Base-by-base conservation (phyloP, 345 rosid genomes). In the Fremontodendron californicum region DNA sequence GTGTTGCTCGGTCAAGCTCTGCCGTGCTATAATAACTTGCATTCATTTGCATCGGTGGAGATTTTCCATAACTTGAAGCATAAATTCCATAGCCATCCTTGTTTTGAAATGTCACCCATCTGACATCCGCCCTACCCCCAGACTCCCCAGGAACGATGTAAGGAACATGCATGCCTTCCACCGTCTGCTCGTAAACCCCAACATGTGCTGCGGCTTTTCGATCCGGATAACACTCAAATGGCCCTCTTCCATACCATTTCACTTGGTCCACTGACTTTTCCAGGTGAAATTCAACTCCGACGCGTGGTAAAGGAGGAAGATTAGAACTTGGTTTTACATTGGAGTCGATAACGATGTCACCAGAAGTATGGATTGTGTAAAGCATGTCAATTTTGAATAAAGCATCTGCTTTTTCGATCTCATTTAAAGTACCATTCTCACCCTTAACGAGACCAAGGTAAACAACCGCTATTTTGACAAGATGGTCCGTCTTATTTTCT, bases 151-250 rank as follows among this genome's bases (percentile, higher is more conserved):
- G 98, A 76, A 90, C 96, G 73, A 87, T 91, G 76, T 96, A 96
- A 74, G 99, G 99, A 45, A 96, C 99, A 80, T 96, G 97, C 98
- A 96, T 82, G 72, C 84, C 90, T 13, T 81, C 85, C 64, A 92
- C 94, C 1, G 49, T 86, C 61, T 91, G 83, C 80, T 90, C 87
- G 65, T 91, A 93, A 71, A 91, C 82, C 19, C 82, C 92, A 61
- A 96, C 91, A 77, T 89, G 94, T 9, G 99, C 97, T 62, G 99
- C 96, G 16, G 98, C 89, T 86, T 96, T 93, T 80, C 99, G 87
- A 84, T 96, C 99, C 3, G 98, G 97, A 79, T 96, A 96, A 78
- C 99, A 96, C 84, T 93, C 99, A 75, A 91, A 93, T 68, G 99
- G 99, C 62, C 99, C 99, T 82, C 91, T 86, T 65, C 99, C 99